Base-by-base conservation (phyloP, 2,329 filamentous ascomycete genomes). In the Fusarium miscanthi region DNA sequence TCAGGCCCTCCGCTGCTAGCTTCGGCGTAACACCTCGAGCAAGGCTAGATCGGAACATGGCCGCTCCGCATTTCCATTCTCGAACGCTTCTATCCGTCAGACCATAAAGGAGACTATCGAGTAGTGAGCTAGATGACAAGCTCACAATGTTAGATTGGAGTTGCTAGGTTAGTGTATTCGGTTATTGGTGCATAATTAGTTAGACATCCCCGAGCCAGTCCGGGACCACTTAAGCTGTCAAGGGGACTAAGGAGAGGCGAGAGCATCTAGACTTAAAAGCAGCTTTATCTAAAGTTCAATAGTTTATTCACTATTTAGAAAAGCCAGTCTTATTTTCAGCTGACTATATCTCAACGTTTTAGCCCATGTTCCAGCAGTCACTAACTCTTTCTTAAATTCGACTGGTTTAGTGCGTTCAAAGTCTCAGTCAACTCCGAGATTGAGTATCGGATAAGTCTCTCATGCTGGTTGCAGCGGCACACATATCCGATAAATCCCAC, bases 131-230 rank as follows among this genome's bases (percentile, higher is more conserved):
- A 56, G 19, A 14, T 56, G 53, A 25, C 27, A 41, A 11, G 53
- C 53, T 56, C 31, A 45, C n/a, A 31, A 45, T 5, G n/a, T 45
- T 25, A 31, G n/a, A 1, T 6, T 33, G 37, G 25, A 21, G 52
- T 25, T 8, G n/a, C 21, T 6, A 17, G n/a, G 52, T 25, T 31
- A 23, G 35, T 19, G 27, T 6, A 8, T 35, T 23, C 12, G 38
- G 21, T n/a, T 13, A 56, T 56, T 56, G 38, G 53, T 56, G 53
- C 53, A 45, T 56, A 45, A 56, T 45, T 56, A 56, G 21, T 56
- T 43, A 23, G 27, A n/a, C 13, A 45, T 45, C 25, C 45, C 38
- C 38, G 38, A 45, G 11, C 40, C 27, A 45, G 53, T 38, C 12
- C 45, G n/a, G 53, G 38, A 35, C 38, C 21, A 56, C 30, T 45